A percentile compares a stretch with the other conserved stretches of the same genome.
These are phyloP conservation scores for Wickerhamiella shivajii DNA, from an alignment of 805 yeast genomes.

Conservation along the genomic window DNA sequence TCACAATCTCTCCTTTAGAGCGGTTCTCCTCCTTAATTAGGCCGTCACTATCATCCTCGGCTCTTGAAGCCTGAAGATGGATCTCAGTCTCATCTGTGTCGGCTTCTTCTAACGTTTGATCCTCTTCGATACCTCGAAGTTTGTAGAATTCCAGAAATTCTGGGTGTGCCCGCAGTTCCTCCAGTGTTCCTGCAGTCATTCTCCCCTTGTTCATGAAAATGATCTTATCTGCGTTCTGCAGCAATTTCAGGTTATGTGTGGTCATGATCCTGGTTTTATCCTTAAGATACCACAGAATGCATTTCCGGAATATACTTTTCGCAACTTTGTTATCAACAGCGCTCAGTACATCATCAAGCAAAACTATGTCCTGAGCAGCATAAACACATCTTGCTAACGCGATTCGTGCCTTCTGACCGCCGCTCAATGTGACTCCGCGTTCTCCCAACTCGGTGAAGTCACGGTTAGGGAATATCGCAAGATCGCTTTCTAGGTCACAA, in stretches of 20 bases:
- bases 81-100: constrained; percentile 3
- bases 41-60: neutral
- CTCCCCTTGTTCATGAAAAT: constrained; percentile 47
- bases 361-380: constrained; percentile 44
- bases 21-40: constrained; percentile 1
- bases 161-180: constrained; percentile 28
- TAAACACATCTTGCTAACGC: constrained; percentile 73
- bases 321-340: constrained; percentile 87
- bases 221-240: constrained; percentile 54
- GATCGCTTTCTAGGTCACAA: constrained; percentile 54
- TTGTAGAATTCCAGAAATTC: neutral
- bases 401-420: constrained; percentile 84
- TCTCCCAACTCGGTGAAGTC: constrained; percentile 69
- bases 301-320: constrained; percentile 52
- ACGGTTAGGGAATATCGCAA: constrained; percentile 54
- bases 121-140: neutral
- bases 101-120: neutral
- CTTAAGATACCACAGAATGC: constrained; percentile 44
- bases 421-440: constrained; percentile 74
- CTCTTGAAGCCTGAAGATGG: constrained; percentile 5
- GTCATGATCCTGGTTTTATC: constrained; percentile 60
- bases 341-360: constrained; percentile 69
- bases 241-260: constrained; percentile 68
- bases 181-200: constrained; percentile 45
- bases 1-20: constrained; percentile 1